Evolutionary conservation across 2,329 filamentous ascomycete genomes (phyloP), one percentile per base, ranked within the genome.

Genomic region (Paraphoma chrysanthemicola): DNA sequence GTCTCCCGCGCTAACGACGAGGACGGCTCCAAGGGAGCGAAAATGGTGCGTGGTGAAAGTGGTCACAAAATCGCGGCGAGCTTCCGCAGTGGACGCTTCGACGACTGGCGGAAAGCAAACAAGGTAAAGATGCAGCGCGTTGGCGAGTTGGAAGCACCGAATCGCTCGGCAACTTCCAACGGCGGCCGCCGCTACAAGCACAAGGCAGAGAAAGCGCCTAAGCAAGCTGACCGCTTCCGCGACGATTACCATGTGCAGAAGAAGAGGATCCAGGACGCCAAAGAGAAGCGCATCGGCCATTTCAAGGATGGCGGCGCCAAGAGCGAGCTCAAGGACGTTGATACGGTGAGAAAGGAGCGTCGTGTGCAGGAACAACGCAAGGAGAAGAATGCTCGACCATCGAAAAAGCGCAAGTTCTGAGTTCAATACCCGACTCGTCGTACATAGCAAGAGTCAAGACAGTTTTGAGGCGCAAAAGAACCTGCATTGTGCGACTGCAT

Each of bases 51-150:
- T 60, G 93, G 95, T 69, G 95, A 99, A 80, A 92, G 88, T 71
- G 95, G 95, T 52, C 92, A 94, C 81, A 98, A 97, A 82, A 97
- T 99, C 68, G 92, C 95, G 1, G 93, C 95, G 44, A 90, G 85
- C 57, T 98, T 99, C 86, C 89, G 94, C 73, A 93, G 90, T 76
- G 95, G 96, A 36, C 89, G 94, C 44, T 99, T 96, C 80, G 93
- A 98, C 74, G 87, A 85, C 63, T 99, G 95, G 96, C 90, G 89
- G 76, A 92, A 90, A 74, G 87, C 90, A 17, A 91, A 98, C 80
- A 90, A 92, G 63, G 82, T 98, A 45, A 87, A 88, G 54, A 78
- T 96, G 72, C 93, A 93, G 9, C 86, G 89, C 43, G 90, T 93
- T 33, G 95, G 96, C 62, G 94, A 98, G 77, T 77, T 84, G 44